A percentile compares a stretch with the other conserved stretches of the same genome.
Conservation (phyloP, 2,329 filamentous ascomycete genomes). For the Tolypocladium tropicale region DNA sequence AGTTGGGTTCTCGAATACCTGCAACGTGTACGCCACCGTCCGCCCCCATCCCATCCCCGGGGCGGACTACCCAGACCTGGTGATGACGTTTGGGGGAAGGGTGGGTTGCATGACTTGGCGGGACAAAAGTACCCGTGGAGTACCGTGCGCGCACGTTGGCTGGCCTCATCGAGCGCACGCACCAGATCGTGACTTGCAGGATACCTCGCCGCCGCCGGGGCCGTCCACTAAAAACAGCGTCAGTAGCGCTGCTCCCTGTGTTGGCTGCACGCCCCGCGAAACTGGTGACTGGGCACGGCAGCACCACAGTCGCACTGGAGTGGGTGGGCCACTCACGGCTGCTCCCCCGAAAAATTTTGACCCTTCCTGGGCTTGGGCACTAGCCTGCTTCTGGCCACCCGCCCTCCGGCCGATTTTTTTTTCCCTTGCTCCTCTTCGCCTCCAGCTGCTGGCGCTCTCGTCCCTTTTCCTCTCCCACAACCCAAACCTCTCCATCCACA, state of each 20-base stretch:
- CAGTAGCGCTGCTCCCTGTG: background rate
- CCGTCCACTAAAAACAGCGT: background rate
- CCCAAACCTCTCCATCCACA: slow-evolving; percentile 17
- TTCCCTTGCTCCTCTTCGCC: slow-evolving; percentile 19
- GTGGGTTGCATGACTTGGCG: background rate
- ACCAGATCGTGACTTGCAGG: background rate
- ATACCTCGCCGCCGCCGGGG: too few species aligned
- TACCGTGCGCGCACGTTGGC: background rate
- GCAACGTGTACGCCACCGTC: too few species aligned
- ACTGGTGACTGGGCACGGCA: slow-evolving; percentile 1
- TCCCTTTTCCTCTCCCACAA: slow-evolving; percentile 22
- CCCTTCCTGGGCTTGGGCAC: background rate
- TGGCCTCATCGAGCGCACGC: background rate
- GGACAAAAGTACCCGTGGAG: background rate
- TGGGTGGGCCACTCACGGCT: background rate
- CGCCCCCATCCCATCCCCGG: background rate
- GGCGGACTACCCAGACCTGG: too few species aligned
- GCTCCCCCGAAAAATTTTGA: slow-evolving; percentile 6
- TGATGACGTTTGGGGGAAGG: background rate
- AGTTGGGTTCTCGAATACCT: background rate
- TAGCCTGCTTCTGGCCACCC: slow-evolving; percentile 2
- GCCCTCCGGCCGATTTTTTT: slow-evolving; percentile 24
- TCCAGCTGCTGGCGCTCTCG: slow-evolving; percentile 10
- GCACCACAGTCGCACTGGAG: background rate
- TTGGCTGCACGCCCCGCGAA: background rate